Evolutionary conservation across 352 stramenopile genomes (phyloP), one percentile per base, ranked within the genome.

Genomic region (Globisporangium middletonii): DNA sequence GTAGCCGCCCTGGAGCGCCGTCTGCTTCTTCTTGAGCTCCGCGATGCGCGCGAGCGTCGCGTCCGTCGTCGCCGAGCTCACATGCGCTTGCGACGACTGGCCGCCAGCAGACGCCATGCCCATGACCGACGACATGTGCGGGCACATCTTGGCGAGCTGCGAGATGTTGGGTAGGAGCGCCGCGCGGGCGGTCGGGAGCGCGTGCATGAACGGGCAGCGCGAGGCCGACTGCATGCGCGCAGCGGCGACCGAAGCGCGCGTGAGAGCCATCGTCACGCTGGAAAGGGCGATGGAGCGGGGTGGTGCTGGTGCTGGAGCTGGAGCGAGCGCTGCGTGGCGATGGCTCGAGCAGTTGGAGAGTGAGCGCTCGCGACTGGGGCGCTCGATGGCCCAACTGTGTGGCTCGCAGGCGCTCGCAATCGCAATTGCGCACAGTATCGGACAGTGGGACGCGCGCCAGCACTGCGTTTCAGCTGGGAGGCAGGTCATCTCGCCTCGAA

Each of bases 41-140:
- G 69, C 68, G 38, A 91, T 89, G 61, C 78, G 80, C 63, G 79
- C 74, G n/a, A 89, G 58, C 55, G 78, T 90, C n/a, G 80, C 80
- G 48, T 78, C 72, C 13, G 79, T 83, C 30, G 72, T 67, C 5
- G 77, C 71, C 18, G 71, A 72, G 27, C 76, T 77, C 27, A 75
- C 57, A 60, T 89, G 80, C 53, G 79, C 78, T 65, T 91, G 79
- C 42, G 77, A 87, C 63, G 63, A 70, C 50, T 64, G 63, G 55
- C 74, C 72, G 35, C 77, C 75, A 0, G 67, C 71, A 13, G 69
- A 64, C 5, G 74, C 77, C 26, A 76, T 72, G 59, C 72, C 75
- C 82, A 94, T 92, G 53, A 91, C 60, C 19, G 71, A 75, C 55
- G 79, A 90, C 84, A 94, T 92, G 79, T 94, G 85, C 59, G 85